phyloP scores from a whole-genome alignment of 768 basidiomycete species.

The Tylopilus subfusipes region DNA sequence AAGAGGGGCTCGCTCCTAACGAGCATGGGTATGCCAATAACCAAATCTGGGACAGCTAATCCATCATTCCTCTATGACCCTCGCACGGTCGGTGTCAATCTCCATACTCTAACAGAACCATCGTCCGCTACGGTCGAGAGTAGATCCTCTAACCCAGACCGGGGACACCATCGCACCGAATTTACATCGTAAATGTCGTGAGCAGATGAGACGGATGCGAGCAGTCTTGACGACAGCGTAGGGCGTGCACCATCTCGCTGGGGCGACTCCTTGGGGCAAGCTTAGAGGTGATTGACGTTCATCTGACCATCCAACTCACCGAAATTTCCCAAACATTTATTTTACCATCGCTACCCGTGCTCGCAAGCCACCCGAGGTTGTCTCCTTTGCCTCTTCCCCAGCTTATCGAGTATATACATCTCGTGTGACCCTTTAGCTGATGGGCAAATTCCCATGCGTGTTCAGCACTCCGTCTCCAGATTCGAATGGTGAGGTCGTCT shows the following conservation, averaged over 20 bases:
- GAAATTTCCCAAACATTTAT: slow-evolving; percentile 78
- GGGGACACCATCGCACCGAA: slow-evolving; percentile 77
- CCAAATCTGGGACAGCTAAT: too few relatives aligned
- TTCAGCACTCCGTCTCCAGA: slow-evolving; percentile 72
- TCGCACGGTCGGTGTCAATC: slow-evolving; percentile 21
- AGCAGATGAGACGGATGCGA: slow-evolving; percentile 57
- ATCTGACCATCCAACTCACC: slow-evolving; percentile 35
- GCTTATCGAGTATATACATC: slow-evolving; percentile 77
- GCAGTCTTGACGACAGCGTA: slow-evolving; percentile 40
- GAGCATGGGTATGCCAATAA: not conserved
- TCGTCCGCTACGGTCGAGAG: slow-evolving; percentile 88
- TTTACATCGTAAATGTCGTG: slow-evolving; percentile 89
- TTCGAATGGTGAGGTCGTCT: slow-evolving; percentile 77
- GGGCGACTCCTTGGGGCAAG: slow-evolving; percentile 15
- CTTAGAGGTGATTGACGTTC: not conserved
- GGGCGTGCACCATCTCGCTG: slow-evolving; percentile 5
- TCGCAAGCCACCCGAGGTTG: slow-evolving; percentile 78
- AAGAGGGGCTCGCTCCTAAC: too few relatives aligned
- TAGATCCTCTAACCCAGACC: slow-evolving; percentile 58
- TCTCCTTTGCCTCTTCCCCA: slow-evolving; percentile 53
- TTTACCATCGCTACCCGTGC: slow-evolving; percentile 80
- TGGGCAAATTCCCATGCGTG: slow-evolving; percentile 62
- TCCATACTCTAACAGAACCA: slow-evolving; percentile 80
- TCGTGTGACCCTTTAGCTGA: slow-evolving; percentile 60
- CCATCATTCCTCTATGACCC: not conserved